These are phyloP conservation scores for Kalmanozyma brasiliensis DNA, from an alignment of 1,284 basidiomycete genomes.

Conservation along the genomic window DNA sequence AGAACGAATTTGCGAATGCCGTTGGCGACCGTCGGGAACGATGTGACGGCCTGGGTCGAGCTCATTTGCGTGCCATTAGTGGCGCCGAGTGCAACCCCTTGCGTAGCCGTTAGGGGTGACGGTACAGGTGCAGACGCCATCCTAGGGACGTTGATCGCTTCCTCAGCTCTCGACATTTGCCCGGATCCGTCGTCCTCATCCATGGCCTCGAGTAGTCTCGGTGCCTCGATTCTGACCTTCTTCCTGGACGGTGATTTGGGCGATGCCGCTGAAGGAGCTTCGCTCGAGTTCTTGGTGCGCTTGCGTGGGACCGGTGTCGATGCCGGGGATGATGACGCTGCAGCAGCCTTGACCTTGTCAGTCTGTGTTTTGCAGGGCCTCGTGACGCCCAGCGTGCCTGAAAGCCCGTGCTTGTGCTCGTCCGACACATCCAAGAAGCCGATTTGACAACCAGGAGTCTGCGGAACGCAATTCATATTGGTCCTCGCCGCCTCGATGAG, in stretches of 20 bases:
- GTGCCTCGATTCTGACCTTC: slow-evolving; percentile 12
- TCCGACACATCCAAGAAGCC: slow-evolving; percentile 40
- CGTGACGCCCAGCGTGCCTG: slow-evolving; percentile 25
- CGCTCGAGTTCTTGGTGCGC: slow-evolving; percentile 8
- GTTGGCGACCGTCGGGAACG: slow-evolving; percentile 15
- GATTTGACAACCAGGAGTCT: slow-evolving; percentile 20
- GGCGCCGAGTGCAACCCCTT: background rate
- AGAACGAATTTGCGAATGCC: slow-evolving; percentile 31
- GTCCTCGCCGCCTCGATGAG: slow-evolving; percentile 42
- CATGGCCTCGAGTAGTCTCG: slow-evolving; percentile 3
- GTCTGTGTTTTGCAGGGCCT: slow-evolving; percentile 4
- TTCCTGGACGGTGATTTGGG: slow-evolving; percentile 11
- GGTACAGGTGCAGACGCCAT: background rate
- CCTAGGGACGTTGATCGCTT: background rate
- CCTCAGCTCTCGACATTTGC: slow-evolving; percentile 1
- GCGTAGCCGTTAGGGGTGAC: background rate
- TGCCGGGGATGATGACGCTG: slow-evolving; percentile 2
- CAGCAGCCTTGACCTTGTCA: slow-evolving; percentile 3
- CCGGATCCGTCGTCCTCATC: slow-evolving; percentile 5
- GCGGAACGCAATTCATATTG: slow-evolving; percentile 26
- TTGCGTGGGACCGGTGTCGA: slow-evolving; percentile 22
- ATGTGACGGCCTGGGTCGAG: background rate
- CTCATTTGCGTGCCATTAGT: no score
- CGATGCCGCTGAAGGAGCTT: slow-evolving; percentile 16
- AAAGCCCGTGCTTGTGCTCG: slow-evolving; percentile 24